A percentile compares a stretch with the other conserved stretches of the same genome.
Evolutionary conservation across 108 stramenopile species (phyloP).

Genomic region (Nitzschia sp.): DNA sequence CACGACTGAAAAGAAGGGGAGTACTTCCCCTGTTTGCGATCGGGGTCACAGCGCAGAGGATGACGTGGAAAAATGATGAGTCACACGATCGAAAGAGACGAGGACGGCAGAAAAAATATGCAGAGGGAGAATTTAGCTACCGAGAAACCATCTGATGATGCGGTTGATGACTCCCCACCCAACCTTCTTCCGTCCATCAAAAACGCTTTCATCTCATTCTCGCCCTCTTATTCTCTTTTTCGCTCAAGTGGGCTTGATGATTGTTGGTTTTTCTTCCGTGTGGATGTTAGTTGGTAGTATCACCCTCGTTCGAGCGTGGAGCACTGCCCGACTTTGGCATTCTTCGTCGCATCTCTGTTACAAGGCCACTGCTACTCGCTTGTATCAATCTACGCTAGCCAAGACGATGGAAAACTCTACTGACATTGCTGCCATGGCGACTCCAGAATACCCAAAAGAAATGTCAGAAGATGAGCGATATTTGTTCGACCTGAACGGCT

Average conservation of each 20-base stretch:
- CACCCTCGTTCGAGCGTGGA: conserved; percentile 1
- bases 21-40: too few species aligned
- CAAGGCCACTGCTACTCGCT: background rate
- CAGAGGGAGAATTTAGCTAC: too few species aligned
- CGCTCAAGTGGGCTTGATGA: conserved; percentile 1
- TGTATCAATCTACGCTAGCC: conserved; percentile 18
- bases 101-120: too few species aligned
- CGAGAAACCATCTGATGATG: too few species aligned
- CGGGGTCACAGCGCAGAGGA: too few species aligned
- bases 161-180: too few species aligned
- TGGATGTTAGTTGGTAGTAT: conserved; percentile 7
- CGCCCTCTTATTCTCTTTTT: too few species aligned
- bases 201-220: too few species aligned
- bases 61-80: too few species aligned
- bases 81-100: too few species aligned
- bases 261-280: background rate
- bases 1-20: too few species aligned
- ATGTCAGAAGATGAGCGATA: conserved; percentile 89
- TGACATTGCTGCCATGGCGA: background rate
- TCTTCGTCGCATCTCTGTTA: background rate
- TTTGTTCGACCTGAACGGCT: conserved; percentile 93
- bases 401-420: conserved; percentile 9
- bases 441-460: conserved; percentile 41
- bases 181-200: too few species aligned
- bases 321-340: background rate